Evolutionary conservation across 2,329 filamentous ascomycete species (phyloP), one percentile per base, ranked within the genome.

Genomic region (Fusarium sp.): DNA sequence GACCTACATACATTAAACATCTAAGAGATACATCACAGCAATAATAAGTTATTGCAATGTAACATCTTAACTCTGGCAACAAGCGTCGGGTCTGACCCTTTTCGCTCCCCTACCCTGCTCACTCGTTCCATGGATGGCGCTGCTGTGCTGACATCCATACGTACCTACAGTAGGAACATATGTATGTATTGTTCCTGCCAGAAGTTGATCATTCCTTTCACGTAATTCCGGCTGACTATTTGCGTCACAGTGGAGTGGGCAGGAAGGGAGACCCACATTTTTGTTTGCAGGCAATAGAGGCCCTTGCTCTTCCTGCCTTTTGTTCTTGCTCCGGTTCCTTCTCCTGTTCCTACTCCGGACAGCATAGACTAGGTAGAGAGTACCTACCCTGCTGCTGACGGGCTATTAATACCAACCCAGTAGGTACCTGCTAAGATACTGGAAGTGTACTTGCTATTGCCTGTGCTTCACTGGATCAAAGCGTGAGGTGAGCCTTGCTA

Each of bases 221-320:
- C 69, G 70, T 71, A 72, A 73, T 71, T 43, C n/a, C 38, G 24
- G 60, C 45, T 53, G 45, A 32, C n/a, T 52, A 38, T 40, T 62
- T 73, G 70, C 70, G 70, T 72, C 70, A 72, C 67, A 44, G 60
- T 69, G 70, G 70, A 34, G 46, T 41, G 22, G 43, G 18, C n/a
- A 38, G 34, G 18, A 38, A 38, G n/a, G 3, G 25, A 29, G 53
- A 43, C n/a, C 64, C 64, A 62, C 40, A 46, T 22, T 52, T 68
- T 68, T 65, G 54, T 49, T 68, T 55, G 48, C 27, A 46, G 25
- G 44, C n/a, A 25, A 18, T 34, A 18, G 8, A 12, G 24, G 22
- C 20, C 22, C 30, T 34, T 34, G 30, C 16, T 52, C 22, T 27
- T 52, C 11, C 49, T 29, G 44, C 18, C 44, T 47, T 25, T 47